Conservation (phyloP, 1,139 yeast genomes). For the Yamadazyma friedrichii region DNA sequence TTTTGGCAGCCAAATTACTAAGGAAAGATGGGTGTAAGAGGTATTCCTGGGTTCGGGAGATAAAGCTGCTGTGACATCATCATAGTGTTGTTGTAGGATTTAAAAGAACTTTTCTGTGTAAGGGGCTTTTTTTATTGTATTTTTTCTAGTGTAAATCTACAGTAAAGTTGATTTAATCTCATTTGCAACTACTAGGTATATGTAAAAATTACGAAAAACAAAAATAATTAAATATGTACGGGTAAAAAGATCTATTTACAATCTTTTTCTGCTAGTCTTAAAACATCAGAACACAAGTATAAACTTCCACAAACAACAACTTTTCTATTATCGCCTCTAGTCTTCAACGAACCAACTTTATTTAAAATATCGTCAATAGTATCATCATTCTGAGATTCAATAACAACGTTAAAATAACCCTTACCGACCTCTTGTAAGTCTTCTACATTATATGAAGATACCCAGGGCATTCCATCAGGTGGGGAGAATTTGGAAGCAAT, state of each 20-base stretch:
- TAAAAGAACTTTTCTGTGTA: too few species aligned
- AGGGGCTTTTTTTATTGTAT: too few species aligned
- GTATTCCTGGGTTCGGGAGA: too few species aligned
- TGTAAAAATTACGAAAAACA: too few species aligned
- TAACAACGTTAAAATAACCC: conserved; percentile 27
- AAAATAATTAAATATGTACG: too few species aligned
- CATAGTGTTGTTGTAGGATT: too few species aligned
- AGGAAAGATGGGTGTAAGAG: too few species aligned
- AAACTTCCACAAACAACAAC: conserved; percentile 76
- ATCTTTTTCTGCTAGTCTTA: conserved; percentile 28
- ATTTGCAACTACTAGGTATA: too few species aligned
- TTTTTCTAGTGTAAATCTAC: too few species aligned
- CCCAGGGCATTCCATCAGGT: conserved; percentile 96
- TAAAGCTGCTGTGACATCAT: too few species aligned
- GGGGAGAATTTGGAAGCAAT: conserved; percentile 60
- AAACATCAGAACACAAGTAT: conserved; percentile 69
- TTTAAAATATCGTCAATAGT: conserved; percentile 18
- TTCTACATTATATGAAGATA: conserved; percentile 45
- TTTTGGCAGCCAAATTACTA: not conserved
- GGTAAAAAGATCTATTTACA: not conserved
- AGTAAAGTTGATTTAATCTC: too few species aligned
- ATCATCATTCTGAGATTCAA: conserved; percentile 8
- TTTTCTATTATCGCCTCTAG: conserved; percentile 27
- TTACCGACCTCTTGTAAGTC: conserved; percentile 34
- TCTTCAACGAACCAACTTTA: conserved; percentile 16